A percentile compares a stretch with the other conserved stretches of the same genome.
phyloP scores from a whole-genome alignment of 257 asterid genomes.

The Nicotiana tabacum region DNA sequence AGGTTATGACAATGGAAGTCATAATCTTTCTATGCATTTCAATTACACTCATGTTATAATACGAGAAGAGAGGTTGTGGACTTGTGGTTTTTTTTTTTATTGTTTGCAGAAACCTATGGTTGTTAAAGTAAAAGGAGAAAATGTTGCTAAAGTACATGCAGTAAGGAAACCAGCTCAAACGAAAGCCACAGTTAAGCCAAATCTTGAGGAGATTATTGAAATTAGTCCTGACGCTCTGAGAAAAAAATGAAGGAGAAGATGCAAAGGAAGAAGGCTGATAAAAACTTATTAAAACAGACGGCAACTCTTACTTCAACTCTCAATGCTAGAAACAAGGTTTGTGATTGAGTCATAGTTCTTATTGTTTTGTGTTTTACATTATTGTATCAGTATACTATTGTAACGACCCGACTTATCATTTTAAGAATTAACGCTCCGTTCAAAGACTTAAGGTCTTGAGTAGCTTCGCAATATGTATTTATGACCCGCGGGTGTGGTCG shows the following conservation, averaged over 20 bases:
- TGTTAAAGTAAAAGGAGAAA: conserved; percentile 36
- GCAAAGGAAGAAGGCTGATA: conserved; percentile 16
- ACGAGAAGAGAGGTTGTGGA: not conserved
- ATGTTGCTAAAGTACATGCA: conserved; percentile 26
- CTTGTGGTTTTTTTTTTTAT: not conserved
- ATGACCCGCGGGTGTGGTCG: no score
- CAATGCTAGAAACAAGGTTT: conserved; percentile 78
- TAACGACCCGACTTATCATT: no score
- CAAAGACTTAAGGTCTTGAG: no score
- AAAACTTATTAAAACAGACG: conserved; percentile 37
- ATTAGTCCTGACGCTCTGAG: conserved; percentile 47
- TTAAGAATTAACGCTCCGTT: no score
- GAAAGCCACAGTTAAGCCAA: conserved; percentile 44
- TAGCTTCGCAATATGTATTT: no score
- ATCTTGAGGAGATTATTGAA: conserved; percentile 48
- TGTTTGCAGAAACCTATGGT: conserved; percentile 29
- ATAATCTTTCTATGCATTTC: conserved; percentile 11
- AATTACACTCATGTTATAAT: not conserved
- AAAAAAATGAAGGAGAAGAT: conserved; percentile 25
- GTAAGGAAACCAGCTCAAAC: conserved; percentile 41
- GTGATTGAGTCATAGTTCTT: not conserved
- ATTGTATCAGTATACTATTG: not conserved
- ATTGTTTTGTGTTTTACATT: not conserved
- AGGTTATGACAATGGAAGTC: conserved; percentile 49
- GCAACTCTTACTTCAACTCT: conserved; percentile 73